A percentile compares a stretch with the other conserved stretches of the same genome.
Evolutionary conservation across 2,329 filamentous ascomycete genomes (phyloP).

Genomic region (Didymella glomerata): DNA sequence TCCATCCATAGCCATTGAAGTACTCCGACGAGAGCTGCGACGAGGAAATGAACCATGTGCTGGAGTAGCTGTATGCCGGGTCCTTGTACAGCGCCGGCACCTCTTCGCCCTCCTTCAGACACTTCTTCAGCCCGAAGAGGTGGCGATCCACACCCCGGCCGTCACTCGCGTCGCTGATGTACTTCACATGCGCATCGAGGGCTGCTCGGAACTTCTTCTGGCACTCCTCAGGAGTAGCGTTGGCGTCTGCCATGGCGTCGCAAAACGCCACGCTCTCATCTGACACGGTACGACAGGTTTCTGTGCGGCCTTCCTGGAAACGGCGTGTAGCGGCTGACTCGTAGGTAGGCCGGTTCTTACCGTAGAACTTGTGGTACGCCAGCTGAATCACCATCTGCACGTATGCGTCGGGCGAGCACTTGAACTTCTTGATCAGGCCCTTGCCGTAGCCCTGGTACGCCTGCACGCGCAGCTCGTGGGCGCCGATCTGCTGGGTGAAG

Average conservation of each 20-base stretch:
- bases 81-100: constrained; percentile 86
- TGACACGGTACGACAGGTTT: constrained; percentile 91
- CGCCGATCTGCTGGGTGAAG: constrained; percentile 81
- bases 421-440: constrained; percentile 99
- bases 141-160: constrained; percentile 95
- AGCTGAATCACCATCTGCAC: constrained; percentile 99
- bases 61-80: constrained; percentile 82
- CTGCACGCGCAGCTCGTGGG: constrained; percentile 92
- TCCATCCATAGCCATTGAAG: constrained; percentile 99
- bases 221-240: constrained; percentile 69
- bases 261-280: constrained; percentile 93
- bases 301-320: constrained; percentile 95
- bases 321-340: constrained; percentile 94
- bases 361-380: constrained; percentile 98
- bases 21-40: constrained; percentile 94
- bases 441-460: constrained; percentile 98
- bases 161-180: constrained; percentile 87
- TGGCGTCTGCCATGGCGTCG: constrained; percentile 79
- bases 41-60: constrained; percentile 87
- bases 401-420: constrained; percentile 95
- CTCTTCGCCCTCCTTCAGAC: constrained; percentile 80
- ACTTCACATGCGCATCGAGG: constrained; percentile 82
- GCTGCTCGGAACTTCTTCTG: constrained; percentile 83
- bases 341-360: constrained; percentile 96
- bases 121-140: constrained; percentile 95